Base-by-base conservation (phyloP, 1,284 basidiomycete genomes). In the Volvariella surrecta region DNA sequence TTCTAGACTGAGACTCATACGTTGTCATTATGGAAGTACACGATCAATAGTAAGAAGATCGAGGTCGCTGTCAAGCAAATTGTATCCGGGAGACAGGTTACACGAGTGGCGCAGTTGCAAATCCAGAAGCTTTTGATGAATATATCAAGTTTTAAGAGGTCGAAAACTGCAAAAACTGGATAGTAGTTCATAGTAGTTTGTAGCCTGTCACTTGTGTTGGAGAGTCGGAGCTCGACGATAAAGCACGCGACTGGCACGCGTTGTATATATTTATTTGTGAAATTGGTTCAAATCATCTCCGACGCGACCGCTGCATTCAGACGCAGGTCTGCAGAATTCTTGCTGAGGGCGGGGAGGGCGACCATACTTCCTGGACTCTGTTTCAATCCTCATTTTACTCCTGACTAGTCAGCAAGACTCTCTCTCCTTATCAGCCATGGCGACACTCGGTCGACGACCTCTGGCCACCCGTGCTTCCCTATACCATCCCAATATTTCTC, bases 21-120 rank as follows among this genome's bases (percentile, higher is more conserved):
- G 15, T 17, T 20, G 17, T 32, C 35, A 18, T 28, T 28, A 28
- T 34, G 42, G 34, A 45, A 81, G 80, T 82, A 82, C 51, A 84
- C 80, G 0, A 75, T 82, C 3, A 84, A 84, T 41, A 74, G 74
- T 3, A 84, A 84, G 66, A 84, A 82, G 58, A 81, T 84, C 37
- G 82, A 84, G 59, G 81, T 84, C 31, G 80, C 79, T 1, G 76
- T 84, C 35, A 84, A 84, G 57, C 79, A 83, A 53, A 80, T 84
- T 45, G 69, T 84, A 28, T 83, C 80, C 10, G 81, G 80, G 1
- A 63, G 63, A 11, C 66, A 71, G 41, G 47, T 82, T 39, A 66
- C 73, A 50, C 78, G 2, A 83, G 80, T 46, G 80, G 79, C 11
- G 82, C 81, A 1, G 78, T 84, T 11, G 75, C 78, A 2, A 84